Percentiles rank a stretch among this genome's conserved stretches.
phyloP scores from a whole-genome alignment of 371 early-diverging fungal genomes.

The Rhizopus microsporus region DNA sequence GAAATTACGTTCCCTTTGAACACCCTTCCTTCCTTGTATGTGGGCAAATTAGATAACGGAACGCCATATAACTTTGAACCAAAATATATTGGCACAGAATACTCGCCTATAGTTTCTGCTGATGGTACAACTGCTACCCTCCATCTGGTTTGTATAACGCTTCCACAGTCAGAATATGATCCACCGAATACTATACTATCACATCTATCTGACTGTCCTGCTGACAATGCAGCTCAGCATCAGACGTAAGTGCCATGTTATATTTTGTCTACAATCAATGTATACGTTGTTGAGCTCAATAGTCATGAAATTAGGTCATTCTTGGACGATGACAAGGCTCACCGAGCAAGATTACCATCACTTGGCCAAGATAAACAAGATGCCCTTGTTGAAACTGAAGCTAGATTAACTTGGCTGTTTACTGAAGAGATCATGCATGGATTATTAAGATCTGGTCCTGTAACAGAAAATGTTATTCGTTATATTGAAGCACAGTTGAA shows the following conservation, averaged over 20 bases:
- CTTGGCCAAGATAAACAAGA: constrained; percentile 57
- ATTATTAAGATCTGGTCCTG: constrained; percentile 59
- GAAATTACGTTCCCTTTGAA: constrained; percentile 57
- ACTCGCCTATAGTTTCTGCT: constrained; percentile 68
- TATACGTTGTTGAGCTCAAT: not conserved
- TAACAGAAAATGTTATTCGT: constrained; percentile 55
- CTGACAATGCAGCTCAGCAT: constrained; percentile 25
- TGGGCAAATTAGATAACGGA: constrained; percentile 38
- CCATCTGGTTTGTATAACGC: constrained; percentile 65
- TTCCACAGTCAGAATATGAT: constrained; percentile 55
- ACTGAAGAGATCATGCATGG: constrained; percentile 81
- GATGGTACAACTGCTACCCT: constrained; percentile 73
- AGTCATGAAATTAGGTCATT: constrained; percentile 20
- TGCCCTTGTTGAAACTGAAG: constrained; percentile 62
- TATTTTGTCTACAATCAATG: not conserved
- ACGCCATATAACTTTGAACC: constrained; percentile 60
- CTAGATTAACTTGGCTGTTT: constrained; percentile 63
- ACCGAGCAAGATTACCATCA: constrained; percentile 43
- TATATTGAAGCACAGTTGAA: constrained; percentile 65
- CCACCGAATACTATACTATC: constrained; percentile 26
- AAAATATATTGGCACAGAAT: constrained; percentile 59
- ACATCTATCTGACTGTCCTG: constrained; percentile 34
- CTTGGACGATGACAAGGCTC: constrained; percentile 30
- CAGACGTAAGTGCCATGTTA: constrained; percentile 30
- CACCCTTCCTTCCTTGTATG: constrained; percentile 60